Conservation (phyloP, 108 stramenopile genomes). For the Bacterosira constricta region DNA sequence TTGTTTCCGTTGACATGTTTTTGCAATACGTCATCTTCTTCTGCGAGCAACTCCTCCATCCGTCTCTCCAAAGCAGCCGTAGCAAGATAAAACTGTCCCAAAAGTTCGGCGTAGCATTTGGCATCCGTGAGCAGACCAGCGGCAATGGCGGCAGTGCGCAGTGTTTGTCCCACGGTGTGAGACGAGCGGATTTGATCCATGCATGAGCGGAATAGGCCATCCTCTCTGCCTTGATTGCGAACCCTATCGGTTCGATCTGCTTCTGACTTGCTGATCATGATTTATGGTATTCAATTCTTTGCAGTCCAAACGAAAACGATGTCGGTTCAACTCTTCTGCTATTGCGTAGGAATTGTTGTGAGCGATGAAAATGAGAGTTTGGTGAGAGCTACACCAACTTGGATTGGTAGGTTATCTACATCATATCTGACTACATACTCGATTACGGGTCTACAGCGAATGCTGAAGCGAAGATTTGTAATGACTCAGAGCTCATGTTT, state of each 20-base stretch:
- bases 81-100: conserved; percentile 51
- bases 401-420: too few species aligned
- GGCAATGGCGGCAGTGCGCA: conserved; percentile 38
- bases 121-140: conserved; percentile 56
- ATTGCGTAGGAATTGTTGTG: too few species aligned
- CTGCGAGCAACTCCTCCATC: conserved; percentile 10
- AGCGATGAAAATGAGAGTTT: too few species aligned
- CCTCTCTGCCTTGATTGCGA: conserved; percentile 33
- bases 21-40: neutral
- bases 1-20: too few species aligned
- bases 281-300: too few species aligned
- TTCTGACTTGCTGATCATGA: conserved; percentile 9
- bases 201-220: conserved; percentile 56
- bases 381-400: too few species aligned
- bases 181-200: conserved; percentile 49
- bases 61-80: conserved; percentile 41
- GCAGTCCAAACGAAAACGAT: too few species aligned
- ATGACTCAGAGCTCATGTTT: too few species aligned
- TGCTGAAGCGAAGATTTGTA: too few species aligned
- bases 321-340: too few species aligned
- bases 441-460: too few species aligned
- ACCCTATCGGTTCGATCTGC: conserved; percentile 17
- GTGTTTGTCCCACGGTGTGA: conserved; percentile 38
- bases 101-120: conserved; percentile 53
- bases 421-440: too few species aligned